Percentiles rank a stretch among this genome's conserved stretches.
Conservation (phyloP, 2,329 filamentous ascomycete species). For the Arthrobotrys entomopaga region DNA sequence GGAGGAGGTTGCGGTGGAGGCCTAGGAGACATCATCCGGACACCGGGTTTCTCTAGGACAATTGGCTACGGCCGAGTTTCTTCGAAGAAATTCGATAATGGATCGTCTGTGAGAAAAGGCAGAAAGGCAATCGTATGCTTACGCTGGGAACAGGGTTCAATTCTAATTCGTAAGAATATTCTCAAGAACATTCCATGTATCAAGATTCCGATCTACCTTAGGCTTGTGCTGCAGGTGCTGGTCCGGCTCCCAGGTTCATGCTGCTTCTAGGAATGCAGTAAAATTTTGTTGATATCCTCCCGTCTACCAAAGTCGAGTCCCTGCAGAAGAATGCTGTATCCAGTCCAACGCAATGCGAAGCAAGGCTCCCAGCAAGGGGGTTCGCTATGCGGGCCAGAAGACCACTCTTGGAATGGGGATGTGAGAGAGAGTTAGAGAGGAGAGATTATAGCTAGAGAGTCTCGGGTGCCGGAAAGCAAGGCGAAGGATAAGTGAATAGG, state of each 20-base stretch:
- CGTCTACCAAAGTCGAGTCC: constrained; percentile 36
- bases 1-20: constrained; percentile 55
- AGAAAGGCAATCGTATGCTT: constrained; percentile 45
- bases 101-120: constrained; percentile 41
- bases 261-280: constrained; percentile 45
- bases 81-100: constrained; percentile 34
- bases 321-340: constrained; percentile 50
- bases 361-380: constrained; percentile 53
- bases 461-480: constrained; percentile 28
- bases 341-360: constrained; percentile 49
- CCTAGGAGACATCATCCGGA: constrained; percentile 56
- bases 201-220: constrained; percentile 44
- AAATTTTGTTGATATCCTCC: constrained; percentile 27
- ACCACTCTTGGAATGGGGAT: constrained; percentile 51
- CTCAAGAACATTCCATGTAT: constrained; percentile 55
- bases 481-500: not conserved
- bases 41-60: constrained; percentile 37
- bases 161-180: constrained; percentile 23
- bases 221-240: constrained; percentile 47
- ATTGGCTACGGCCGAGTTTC: constrained; percentile 23
- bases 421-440: too few relatives aligned
- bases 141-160: constrained; percentile 54
- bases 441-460: constrained; percentile 10
- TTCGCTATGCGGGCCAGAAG: constrained; percentile 42
- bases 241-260: constrained; percentile 52